Evolutionary conservation across 352 stramenopile species (phyloP), one percentile per base, ranked within the genome.

Genomic region (Nothophytophthora sp.): DNA sequence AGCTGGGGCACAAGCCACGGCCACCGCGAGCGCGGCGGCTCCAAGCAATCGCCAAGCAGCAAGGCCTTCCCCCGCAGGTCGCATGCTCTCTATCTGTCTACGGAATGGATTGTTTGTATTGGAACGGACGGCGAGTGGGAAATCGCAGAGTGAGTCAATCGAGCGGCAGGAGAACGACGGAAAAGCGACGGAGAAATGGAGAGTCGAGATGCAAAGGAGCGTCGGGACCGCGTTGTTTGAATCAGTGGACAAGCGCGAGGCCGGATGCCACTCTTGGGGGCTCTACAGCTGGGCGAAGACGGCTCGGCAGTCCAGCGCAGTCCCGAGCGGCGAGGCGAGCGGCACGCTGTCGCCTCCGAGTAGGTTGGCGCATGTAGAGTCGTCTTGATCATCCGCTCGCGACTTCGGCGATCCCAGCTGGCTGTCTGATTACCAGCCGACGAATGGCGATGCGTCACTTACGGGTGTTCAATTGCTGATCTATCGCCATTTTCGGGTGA

Each of bases 71-170:
- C n/a, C n/a, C n/a, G 51, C 39, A 57, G 38, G 12, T 8, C 32
- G 23, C 41, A 8, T 13, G 28, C 12, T 36, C 29, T 45, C 32
- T 32, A 39, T 63, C 19, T 42, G 10, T 45, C 46, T 15, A n/a
- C 40, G 18, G 44, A 23, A 38, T 29, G 30, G 43, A 50, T 68
- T 30, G 19, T 33, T 67, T n/a, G n/a, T n/a, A n/a, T n/a, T n/a
- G n/a, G n/a, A n/a, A n/a, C n/a, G n/a, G n/a, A n/a, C n/a, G n/a
- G n/a, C n/a, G n/a, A n/a, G n/a, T n/a, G n/a, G n/a, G 24, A 54
- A 69, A 65, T 65, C 40, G 38, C 58, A 65, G 49, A 73, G 45
- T 68, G 63, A 66, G 40, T 52, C 33, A 37, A n/a, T n/a, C n/a
- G n/a, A n/a, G n/a, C n/a, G n/a, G n/a, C n/a, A n/a, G n/a, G n/a